Evolutionary conservation across 768 basidiomycete genomes (phyloP).

Genomic region (Phlegmacium glaucopus): DNA sequence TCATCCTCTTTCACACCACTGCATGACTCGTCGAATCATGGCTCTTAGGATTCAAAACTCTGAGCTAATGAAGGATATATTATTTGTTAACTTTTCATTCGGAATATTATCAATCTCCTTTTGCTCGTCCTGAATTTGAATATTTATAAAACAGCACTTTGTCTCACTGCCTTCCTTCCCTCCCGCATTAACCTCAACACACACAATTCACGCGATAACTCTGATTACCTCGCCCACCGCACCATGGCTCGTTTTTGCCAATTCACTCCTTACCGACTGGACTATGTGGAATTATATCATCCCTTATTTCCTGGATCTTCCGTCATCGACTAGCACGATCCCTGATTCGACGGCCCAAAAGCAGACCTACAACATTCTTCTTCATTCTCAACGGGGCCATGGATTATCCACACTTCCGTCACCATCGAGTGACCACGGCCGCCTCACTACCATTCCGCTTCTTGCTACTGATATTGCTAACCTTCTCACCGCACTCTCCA

Average conservation of each 20-base stretch:
- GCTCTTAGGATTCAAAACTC: background rate
- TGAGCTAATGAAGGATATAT: background rate
- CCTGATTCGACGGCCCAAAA: background rate
- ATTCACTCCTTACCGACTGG: constrained; percentile 46
- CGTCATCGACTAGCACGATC: background rate
- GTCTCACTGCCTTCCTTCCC: constrained; percentile 33
- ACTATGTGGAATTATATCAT: constrained; percentile 46
- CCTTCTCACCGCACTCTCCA: constrained; percentile 31
- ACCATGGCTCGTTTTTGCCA: constrained; percentile 50
- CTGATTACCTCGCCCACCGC: constrained; percentile 34
- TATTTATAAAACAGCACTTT: constrained; percentile 30
- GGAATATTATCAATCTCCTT: background rate
- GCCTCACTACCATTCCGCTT: constrained; percentile 36
- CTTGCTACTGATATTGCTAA: constrained; percentile 43
- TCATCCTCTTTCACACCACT: background rate
- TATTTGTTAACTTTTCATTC: background rate
- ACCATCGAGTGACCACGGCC: constrained; percentile 2
- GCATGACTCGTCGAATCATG: background rate
- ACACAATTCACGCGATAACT: constrained; percentile 41
- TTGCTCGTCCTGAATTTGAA: background rate
- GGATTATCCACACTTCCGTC: constrained; percentile 38
- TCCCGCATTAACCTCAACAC: constrained; percentile 16
- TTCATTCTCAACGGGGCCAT: constrained; percentile 53
- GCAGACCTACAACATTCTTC: constrained; percentile 40
- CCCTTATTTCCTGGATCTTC: constrained; percentile 33